Evolutionary conservation across 1,284 basidiomycete species (phyloP).

Genomic region (Cystobasidiaceae sp.): DNA sequence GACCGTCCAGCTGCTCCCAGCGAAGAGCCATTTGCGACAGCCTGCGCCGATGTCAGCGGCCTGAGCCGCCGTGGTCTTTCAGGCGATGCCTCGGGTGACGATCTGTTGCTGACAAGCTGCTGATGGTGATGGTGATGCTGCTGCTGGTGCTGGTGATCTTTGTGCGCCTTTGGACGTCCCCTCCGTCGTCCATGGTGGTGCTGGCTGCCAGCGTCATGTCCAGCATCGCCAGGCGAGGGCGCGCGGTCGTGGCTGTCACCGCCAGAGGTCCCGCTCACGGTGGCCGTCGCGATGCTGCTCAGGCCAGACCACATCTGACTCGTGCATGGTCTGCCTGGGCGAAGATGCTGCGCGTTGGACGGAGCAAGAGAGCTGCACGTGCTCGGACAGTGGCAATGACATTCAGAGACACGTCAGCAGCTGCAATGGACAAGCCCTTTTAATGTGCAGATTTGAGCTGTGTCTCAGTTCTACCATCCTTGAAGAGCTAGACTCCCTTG

Average conservation of each 20-base stretch:
- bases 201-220: background rate
- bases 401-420: too few species aligned
- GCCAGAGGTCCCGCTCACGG: background rate
- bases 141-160: slow-evolving; percentile 2
- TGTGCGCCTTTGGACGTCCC: background rate
- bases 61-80: slow-evolving; percentile 2
- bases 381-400: too few species aligned
- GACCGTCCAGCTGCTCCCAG: background rate
- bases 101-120: slow-evolving; percentile 12
- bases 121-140: background rate
- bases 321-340: slow-evolving; percentile 1
- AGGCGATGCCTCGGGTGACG: slow-evolving; percentile 17
- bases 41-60: slow-evolving; percentile 12
- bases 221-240: background rate
- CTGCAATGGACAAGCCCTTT: too few species aligned
- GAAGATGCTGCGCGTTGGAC: too few species aligned
- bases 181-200: background rate
- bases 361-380: too few species aligned
- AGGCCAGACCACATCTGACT: slow-evolving; percentile 14
- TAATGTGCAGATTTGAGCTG: too few species aligned
- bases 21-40: background rate
- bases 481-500: too few species aligned
- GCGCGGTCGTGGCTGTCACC: background rate
- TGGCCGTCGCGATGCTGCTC: slow-evolving; percentile 14
- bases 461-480: too few species aligned